Evolutionary conservation across 2,329 filamentous ascomycete species (phyloP).

Genomic region (Xylariales sp.): DNA sequence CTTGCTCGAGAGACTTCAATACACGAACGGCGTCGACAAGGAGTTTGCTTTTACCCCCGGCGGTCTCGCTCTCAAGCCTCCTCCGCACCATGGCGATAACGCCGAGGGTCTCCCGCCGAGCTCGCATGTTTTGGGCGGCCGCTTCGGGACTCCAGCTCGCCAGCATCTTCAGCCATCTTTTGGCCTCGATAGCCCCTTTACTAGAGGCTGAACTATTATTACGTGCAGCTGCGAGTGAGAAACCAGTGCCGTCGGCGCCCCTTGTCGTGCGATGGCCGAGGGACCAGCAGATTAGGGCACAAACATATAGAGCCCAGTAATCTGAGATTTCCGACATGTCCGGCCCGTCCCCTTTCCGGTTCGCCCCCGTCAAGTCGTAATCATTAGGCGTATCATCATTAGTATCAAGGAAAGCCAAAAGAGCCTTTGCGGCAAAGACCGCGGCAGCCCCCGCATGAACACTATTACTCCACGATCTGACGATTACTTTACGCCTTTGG

Average conservation of each 20-base stretch:
- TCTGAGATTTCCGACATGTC: constrained; percentile 78
- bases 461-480: constrained; percentile 53
- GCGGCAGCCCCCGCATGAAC: constrained; percentile 58
- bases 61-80: constrained; percentile 61
- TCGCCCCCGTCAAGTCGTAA: constrained; percentile 13
- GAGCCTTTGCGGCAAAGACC: constrained; percentile 63
- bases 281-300: constrained; percentile 70
- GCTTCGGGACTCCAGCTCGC: constrained; percentile 54
- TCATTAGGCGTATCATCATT: constrained; percentile 40
- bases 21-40: constrained; percentile 66
- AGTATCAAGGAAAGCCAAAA: constrained; percentile 58
- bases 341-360: constrained; percentile 35
- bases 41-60: constrained; percentile 61
- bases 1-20: constrained; percentile 63
- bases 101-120: constrained; percentile 56
- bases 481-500: constrained; percentile 58
- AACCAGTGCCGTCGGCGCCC: constrained; percentile 17
- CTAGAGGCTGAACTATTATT: constrained; percentile 41
- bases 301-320: constrained; percentile 81
- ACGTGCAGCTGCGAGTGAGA: constrained; percentile 20
- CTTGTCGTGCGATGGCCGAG: constrained; percentile 55
- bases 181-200: constrained; percentile 53
- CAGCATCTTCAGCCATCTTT: constrained; percentile 53
- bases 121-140: constrained; percentile 53
- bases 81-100: constrained; percentile 62